phyloP scores from a whole-genome alignment of 805 yeast species.

The Ogataea methanolica region DNA sequence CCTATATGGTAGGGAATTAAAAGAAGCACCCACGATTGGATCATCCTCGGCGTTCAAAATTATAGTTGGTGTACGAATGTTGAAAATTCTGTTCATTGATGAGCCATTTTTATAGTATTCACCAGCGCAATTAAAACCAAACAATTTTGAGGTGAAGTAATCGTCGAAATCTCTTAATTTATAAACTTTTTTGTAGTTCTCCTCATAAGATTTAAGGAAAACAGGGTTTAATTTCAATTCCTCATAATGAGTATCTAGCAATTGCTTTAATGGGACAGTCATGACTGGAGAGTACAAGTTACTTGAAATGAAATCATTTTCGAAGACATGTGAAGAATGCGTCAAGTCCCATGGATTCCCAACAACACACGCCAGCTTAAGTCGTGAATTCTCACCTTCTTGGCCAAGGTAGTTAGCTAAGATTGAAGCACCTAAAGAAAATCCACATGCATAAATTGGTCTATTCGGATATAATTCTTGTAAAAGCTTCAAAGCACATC shows the following conservation, averaged over 20 bases:
- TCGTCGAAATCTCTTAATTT: conserved; percentile 59
- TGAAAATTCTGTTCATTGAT: conserved; percentile 45
- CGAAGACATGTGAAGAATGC: conserved; percentile 42
- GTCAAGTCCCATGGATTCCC: conserved; percentile 74
- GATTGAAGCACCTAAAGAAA: conserved; percentile 74
- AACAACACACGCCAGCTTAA: conserved; percentile 55
- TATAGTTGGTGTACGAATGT: conserved; percentile 59
- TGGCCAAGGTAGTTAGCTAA: conserved; percentile 71
- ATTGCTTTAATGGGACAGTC: conserved; percentile 40
- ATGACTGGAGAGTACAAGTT: conserved; percentile 46
- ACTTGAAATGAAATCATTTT: conserved; percentile 37
- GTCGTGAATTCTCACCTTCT: conserved; percentile 42
- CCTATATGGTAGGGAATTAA: conserved; percentile 42
- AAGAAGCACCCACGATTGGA: conserved; percentile 55
- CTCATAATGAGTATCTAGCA: conserved; percentile 40
- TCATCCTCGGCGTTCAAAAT: conserved; percentile 68
- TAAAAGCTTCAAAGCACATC: conserved; percentile 49
- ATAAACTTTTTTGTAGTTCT: conserved; percentile 14
- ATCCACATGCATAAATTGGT: conserved; percentile 67
- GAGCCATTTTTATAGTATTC: conserved; percentile 67
- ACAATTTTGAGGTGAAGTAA: conserved; percentile 56
- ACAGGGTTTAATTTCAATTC: conserved; percentile 30
- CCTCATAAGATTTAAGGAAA: conserved; percentile 17
- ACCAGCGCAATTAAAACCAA: conserved; percentile 57
- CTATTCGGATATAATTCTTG: conserved; percentile 52